Percentiles rank a stretch among this genome's conserved stretches.
phyloP scores from a whole-genome alignment of 257 asterid genomes.

The Solanum sitiens region DNA sequence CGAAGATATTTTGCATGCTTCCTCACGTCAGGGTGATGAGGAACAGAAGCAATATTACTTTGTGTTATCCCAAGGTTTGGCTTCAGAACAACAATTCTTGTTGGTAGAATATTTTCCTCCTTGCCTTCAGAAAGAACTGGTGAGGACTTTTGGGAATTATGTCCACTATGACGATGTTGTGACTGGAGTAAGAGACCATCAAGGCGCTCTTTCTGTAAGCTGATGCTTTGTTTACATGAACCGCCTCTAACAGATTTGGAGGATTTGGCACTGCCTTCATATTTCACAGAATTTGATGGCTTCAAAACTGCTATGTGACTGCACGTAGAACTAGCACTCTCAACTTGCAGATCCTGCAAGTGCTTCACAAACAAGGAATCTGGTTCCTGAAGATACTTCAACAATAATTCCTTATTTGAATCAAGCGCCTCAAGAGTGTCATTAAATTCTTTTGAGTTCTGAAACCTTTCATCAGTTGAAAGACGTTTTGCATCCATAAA shows the following conservation, averaged over 20 bases:
- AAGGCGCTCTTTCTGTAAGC: constrained; percentile 41
- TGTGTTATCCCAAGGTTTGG: constrained; percentile 50
- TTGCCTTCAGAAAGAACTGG: constrained; percentile 26
- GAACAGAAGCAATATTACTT: constrained; percentile 23
- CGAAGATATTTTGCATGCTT: constrained; percentile 21
- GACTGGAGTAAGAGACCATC: constrained; percentile 68
- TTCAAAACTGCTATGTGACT: constrained; percentile 40
- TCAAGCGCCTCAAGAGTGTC: constrained; percentile 42
- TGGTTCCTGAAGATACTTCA: constrained; percentile 39
- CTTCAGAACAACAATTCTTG: constrained; percentile 74
- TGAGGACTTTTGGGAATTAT: constrained; percentile 23
- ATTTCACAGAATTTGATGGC: constrained; percentile 34
- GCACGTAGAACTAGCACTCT: constrained; percentile 29
- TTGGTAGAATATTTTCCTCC: constrained; percentile 37
- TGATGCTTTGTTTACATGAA: constrained; percentile 13
- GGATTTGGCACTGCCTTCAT: constrained; percentile 35
- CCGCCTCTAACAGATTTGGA: constrained; percentile 34
- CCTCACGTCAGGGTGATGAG: constrained; percentile 22
- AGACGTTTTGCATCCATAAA: constrained; percentile 36
- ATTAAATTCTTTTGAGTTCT: constrained; percentile 35
- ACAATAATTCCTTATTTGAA: constrained; percentile 35
- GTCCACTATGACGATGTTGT: constrained; percentile 27
- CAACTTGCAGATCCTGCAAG: constrained; percentile 30
- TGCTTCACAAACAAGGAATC: constrained; percentile 36
- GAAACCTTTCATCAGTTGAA: constrained; percentile 35